These are phyloP conservation scores for Podospora didyma DNA, from an alignment of 495 filamentous ascomycete species.

Conservation along the genomic window DNA sequence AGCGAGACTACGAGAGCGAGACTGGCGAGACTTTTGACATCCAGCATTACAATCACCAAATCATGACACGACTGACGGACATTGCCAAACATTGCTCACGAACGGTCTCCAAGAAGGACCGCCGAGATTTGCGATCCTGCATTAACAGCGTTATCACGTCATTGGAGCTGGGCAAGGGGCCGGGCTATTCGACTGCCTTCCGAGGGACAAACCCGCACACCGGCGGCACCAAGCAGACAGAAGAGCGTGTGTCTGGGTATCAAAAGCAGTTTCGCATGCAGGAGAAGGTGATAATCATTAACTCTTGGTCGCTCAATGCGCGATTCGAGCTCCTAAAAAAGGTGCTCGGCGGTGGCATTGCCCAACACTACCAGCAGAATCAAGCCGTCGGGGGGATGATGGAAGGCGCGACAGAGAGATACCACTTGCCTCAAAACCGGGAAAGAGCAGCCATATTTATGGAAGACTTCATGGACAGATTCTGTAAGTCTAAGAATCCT, in stretches of 20 bases:
- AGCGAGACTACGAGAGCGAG: constrained; percentile 61
- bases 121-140: constrained; percentile 69
- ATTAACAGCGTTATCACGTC: constrained; percentile 83
- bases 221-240: constrained; percentile 51
- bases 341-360: constrained; percentile 76
- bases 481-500: too few relatives aligned
- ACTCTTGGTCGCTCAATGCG: constrained; percentile 87
- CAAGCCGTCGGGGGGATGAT: constrained; percentile 73
- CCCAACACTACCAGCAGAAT: constrained; percentile 77
- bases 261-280: constrained; percentile 74
- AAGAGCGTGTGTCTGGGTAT: constrained; percentile 71
- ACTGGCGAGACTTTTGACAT: constrained; percentile 46
- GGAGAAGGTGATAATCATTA: constrained; percentile 70
- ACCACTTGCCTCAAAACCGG: constrained; percentile 15
- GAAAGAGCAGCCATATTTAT: constrained; percentile 3
- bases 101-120: constrained; percentile 72
- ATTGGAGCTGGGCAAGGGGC: constrained; percentile 61
- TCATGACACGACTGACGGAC: constrained; percentile 51
- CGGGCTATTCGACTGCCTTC: constrained; percentile 43
- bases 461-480: background rate
- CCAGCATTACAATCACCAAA: constrained; percentile 50
- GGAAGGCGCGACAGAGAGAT: constrained; percentile 30
- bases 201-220: constrained; percentile 38
- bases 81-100: constrained; percentile 61
- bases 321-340: constrained; percentile 70